Evolutionary conservation across 805 yeast species (phyloP).

Genomic region (Peterozyma toletana): DNA sequence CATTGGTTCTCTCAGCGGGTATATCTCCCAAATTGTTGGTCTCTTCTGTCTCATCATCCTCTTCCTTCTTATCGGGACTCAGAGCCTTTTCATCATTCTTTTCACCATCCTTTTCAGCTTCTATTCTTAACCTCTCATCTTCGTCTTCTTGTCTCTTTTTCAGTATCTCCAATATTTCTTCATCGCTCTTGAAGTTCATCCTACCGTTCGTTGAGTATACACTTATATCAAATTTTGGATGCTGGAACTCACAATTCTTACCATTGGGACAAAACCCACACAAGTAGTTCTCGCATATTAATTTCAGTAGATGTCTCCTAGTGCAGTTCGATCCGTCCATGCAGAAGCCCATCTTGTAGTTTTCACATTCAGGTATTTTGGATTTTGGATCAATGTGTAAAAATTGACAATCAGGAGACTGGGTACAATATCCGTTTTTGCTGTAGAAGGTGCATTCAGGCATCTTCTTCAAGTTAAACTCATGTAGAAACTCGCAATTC

Average conservation of each 20-base stretch:
- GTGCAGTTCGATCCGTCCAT: constrained; percentile 84
- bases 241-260: constrained; percentile 67
- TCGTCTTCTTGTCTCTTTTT: constrained; percentile 11
- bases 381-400: constrained; percentile 85
- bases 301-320: constrained; percentile 71
- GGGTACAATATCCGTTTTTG: constrained; percentile 81
- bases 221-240: constrained; percentile 64
- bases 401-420: constrained; percentile 89
- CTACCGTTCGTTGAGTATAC: constrained; percentile 24
- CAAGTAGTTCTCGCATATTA: constrained; percentile 70
- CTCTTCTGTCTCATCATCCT: background rate
- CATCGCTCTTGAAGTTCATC: constrained; percentile 37
- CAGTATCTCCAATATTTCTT: constrained; percentile 19
- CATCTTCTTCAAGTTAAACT: constrained; percentile 88
- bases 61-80: background rate
- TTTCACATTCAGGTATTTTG: constrained; percentile 81
- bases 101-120: background rate
- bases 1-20: background rate
- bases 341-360: constrained; percentile 85
- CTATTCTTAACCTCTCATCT: background rate
- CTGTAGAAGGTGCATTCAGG: constrained; percentile 91
- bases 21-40: background rate
- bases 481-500: constrained; percentile 93
- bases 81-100: background rate
- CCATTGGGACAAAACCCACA: constrained; percentile 95